phyloP scores from a whole-genome alignment of 2,329 filamentous ascomycete genomes.

The Colletotrichum sp. region DNA sequence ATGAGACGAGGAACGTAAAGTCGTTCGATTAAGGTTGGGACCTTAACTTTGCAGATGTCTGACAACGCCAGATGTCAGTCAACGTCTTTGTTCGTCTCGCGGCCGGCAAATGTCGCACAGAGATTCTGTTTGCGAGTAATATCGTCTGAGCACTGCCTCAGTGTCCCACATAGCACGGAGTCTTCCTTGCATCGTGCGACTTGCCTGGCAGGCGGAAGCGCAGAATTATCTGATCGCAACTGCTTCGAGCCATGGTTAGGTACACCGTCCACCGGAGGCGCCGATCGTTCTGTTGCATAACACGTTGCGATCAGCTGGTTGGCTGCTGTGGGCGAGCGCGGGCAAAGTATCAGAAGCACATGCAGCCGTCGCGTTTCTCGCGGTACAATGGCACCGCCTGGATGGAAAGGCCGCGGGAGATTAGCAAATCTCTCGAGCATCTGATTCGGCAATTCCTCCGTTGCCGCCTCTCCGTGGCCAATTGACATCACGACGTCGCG shows the following conservation, averaged over 20 bases:
- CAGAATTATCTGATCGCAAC: neutral
- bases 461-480: neutral
- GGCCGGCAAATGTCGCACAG: neutral
- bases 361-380: neutral
- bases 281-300: neutral
- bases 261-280: neutral
- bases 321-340: neutral
- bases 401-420: neutral
- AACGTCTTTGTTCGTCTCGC: neutral
- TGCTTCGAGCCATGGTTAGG: neutral
- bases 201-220: neutral
- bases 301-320: neutral
- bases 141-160: neutral
- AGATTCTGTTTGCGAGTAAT: neutral
- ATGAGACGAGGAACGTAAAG: neutral
- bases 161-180: neutral
- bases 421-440: neutral
- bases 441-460: neutral
- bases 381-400: neutral
- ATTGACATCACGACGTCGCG: neutral
- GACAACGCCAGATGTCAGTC: neutral
- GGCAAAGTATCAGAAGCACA: neutral
- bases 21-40: constrained; percentile 18
- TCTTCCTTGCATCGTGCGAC: neutral
- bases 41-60: neutral